Percentiles rank a stretch among this genome's conserved stretches.
These are phyloP conservation scores for Colletotrichum karsti DNA, from an alignment of 2,329 filamentous ascomycete species.

Conservation along the genomic window DNA sequence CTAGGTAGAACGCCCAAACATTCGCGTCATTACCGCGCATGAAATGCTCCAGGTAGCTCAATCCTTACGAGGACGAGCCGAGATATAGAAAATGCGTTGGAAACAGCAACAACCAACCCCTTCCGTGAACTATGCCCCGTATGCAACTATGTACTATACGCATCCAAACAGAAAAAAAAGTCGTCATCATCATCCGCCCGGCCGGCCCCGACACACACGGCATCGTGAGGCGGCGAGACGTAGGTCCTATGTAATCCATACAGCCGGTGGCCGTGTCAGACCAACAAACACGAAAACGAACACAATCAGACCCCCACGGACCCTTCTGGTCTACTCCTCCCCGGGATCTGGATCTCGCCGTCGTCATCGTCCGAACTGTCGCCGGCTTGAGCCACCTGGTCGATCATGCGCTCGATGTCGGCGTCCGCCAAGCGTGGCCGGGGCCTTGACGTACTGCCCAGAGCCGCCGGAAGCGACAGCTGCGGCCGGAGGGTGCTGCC, in stretches of 20 bases:
- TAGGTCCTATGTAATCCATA: neutral
- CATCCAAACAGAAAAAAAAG: slow-evolving; percentile 6
- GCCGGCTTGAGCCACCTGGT: slow-evolving; percentile 58
- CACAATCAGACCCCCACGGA: slow-evolving; percentile 18
- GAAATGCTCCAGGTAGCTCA: neutral
- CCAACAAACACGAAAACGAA: neutral
- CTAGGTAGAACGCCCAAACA: neutral
- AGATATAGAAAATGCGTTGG: neutral
- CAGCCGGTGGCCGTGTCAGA: neutral
- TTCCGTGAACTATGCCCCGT: neutral
- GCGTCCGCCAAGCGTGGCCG: slow-evolving; percentile 58
- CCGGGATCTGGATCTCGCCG: slow-evolving; percentile 62
- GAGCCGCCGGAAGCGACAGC: slow-evolving; percentile 59
- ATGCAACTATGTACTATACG: slow-evolving; percentile 17
- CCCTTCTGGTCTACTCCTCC: slow-evolving; percentile 39
- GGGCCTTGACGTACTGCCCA: slow-evolving; percentile 48
- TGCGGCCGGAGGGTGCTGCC: slow-evolving; percentile 41
- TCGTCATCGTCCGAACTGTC: slow-evolving; percentile 64
- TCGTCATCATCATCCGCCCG: slow-evolving; percentile 20
- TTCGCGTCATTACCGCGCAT: neutral
- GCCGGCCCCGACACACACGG: neutral
- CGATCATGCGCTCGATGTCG: slow-evolving; percentile 67
- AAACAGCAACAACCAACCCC: neutral
- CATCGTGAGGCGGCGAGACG: neutral
- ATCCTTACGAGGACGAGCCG: neutral